These are phyloP conservation scores for Vitis amurensis DNA, from an alignment of 164 flowering plant genomes.

Conservation along the genomic window DNA sequence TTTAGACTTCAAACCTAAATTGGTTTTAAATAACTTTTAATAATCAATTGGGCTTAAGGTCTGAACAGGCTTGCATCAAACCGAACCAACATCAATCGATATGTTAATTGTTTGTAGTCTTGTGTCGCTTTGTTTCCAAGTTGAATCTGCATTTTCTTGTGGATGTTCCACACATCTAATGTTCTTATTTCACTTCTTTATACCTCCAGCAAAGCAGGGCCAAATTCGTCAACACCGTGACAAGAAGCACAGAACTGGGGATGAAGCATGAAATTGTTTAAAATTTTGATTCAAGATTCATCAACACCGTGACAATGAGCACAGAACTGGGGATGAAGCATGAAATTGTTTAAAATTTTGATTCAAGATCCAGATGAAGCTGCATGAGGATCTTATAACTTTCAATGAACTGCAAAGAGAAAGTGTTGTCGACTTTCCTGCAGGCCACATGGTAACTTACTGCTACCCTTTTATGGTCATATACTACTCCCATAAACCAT, in stretches of 20 bases:
- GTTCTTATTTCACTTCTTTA: not conserved
- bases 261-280: slow-evolving; percentile 16
- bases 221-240: not conserved
- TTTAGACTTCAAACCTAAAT: too few relatives aligned
- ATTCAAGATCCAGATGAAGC: slow-evolving; percentile 14
- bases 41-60: too few relatives aligned
- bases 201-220: too few relatives aligned
- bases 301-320: not conserved
- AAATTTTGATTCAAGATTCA: slow-evolving; percentile 14
- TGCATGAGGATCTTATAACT: not conserved
- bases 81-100: not conserved
- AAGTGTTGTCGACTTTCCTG: not conserved
- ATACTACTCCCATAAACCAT: not conserved
- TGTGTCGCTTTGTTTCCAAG: not conserved
- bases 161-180: slow-evolving; percentile 5
- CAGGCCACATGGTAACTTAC: not conserved
- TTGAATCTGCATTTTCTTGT: not conserved
- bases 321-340: slow-evolving; percentile 13
- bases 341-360: slow-evolving; percentile 17
- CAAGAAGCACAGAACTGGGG: slow-evolving; percentile 6
- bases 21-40: too few relatives aligned
- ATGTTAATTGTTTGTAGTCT: not conserved
- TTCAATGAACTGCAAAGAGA: not conserved
- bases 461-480: not conserved
- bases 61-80: too few relatives aligned